Percentiles rank a stretch among this genome's conserved stretches.
phyloP scores from a whole-genome alignment of 106 monocot genomes.

The Cymbidium sinense region DNA sequence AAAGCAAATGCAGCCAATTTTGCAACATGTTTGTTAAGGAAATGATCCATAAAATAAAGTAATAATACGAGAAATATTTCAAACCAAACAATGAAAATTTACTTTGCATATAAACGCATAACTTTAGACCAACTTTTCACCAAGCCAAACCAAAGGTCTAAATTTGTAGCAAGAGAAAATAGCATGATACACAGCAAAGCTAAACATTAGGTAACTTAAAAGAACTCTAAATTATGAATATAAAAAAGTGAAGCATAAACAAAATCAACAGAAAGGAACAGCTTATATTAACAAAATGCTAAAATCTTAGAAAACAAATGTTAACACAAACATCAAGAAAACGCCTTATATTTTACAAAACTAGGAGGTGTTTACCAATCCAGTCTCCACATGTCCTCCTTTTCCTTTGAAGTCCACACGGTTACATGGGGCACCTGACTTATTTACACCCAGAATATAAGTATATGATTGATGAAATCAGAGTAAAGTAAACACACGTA shows the following conservation, averaged over 20 bases:
- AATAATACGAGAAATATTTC: neutral
- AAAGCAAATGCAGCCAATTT: slow-evolving; percentile 1
- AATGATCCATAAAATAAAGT: neutral
- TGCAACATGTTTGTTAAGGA: neutral
- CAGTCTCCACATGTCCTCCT: neutral
- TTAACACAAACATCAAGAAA: neutral
- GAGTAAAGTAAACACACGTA: neutral
- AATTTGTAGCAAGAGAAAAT: neutral
- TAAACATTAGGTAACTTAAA: neutral
- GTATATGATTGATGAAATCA: neutral
- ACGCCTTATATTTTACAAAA: neutral
- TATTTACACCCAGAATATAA: neutral
- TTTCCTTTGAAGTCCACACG: slow-evolving; percentile 10
- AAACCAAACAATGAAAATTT: neutral
- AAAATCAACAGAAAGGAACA: neutral
- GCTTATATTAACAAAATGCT: neutral
- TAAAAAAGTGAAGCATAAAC: neutral
- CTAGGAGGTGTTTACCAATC: neutral
- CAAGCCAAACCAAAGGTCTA: neutral
- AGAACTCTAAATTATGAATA: neutral
- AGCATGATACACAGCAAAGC: neutral
- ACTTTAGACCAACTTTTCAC: neutral
- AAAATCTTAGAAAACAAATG: neutral
- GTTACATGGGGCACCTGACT: slow-evolving; percentile 15
- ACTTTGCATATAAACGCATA: neutral